phyloP scores from a whole-genome alignment of 192 early-diverging fungal genomes.

The Obelidium mucronatum region DNA sequence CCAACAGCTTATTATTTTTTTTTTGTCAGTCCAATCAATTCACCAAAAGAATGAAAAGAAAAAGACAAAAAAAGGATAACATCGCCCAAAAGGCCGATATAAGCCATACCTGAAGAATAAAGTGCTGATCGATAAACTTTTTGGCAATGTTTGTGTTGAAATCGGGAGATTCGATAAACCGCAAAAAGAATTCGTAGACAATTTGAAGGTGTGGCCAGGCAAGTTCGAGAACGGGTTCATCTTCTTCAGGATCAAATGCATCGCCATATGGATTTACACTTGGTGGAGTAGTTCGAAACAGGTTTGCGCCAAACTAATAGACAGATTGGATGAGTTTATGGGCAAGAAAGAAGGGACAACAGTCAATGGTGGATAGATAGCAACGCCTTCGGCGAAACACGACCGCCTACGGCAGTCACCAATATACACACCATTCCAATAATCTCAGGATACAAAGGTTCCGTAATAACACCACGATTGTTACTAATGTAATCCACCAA shows the following conservation, averaged over 20 bases:
- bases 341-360: background rate
- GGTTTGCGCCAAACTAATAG: conserved; percentile 84
- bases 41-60: background rate
- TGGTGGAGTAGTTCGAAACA: conserved; percentile 96
- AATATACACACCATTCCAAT: conserved; percentile 83
- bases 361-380: background rate
- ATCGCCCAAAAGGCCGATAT: too few relatives aligned
- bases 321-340: background rate
- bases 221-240: conserved; percentile 95
- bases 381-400: background rate
- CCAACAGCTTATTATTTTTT: too few relatives aligned
- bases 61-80: conserved; percentile 8
- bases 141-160: conserved; percentile 97
- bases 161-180: conserved; percentile 97
- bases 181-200: conserved; percentile 98
- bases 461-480: conserved; percentile 87
- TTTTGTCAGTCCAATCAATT: too few relatives aligned
- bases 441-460: conserved; percentile 89
- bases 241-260: conserved; percentile 98
- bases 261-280: conserved; percentile 95
- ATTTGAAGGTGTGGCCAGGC: conserved; percentile 99
- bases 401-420: too few relatives aligned
- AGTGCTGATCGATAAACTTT: conserved; percentile 95
- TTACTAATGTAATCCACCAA: conserved; percentile 93
- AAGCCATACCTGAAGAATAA: conserved; percentile 80